These are phyloP conservation scores for Papilionanthe hybrid DNA, from an alignment of 116 monocot species.

Conservation along the genomic window DNA sequence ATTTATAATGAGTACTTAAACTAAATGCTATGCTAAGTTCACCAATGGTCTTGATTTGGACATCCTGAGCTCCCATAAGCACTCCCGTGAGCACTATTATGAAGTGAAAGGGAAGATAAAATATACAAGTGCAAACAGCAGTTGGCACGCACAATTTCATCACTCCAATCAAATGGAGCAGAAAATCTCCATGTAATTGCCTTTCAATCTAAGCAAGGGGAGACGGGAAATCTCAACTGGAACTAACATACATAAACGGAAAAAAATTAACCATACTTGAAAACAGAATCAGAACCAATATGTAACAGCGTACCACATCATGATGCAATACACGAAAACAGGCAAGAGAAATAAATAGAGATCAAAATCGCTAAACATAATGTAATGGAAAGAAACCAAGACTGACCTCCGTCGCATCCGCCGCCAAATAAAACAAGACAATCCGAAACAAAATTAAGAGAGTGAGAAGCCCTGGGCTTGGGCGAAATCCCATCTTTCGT, in stretches of 20 bases:
- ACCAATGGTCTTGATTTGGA: background rate
- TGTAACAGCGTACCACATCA: too few relatives aligned
- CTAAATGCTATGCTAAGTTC: background rate
- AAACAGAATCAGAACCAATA: too few relatives aligned
- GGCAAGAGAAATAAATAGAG: too few relatives aligned
- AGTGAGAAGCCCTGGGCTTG: constrained; percentile 71
- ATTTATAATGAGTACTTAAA: background rate
- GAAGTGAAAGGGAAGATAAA: background rate
- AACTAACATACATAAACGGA: too few relatives aligned
- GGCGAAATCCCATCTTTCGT: constrained; percentile 37
- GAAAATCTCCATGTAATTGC: background rate
- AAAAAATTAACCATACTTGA: too few relatives aligned
- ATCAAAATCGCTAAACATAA: background rate
- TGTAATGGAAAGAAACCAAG: background rate
- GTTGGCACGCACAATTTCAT: background rate
- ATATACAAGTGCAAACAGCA: background rate
- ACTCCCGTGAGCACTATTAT: background rate
- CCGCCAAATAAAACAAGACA: constrained; percentile 84
- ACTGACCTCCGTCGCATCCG: constrained; percentile 78
- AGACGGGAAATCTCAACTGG: background rate
- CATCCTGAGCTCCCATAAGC: background rate
- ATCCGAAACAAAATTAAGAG: constrained; percentile 69
- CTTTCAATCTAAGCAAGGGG: background rate
- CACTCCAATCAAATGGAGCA: background rate
- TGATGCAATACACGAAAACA: too few relatives aligned